Evolutionary conservation across 2,329 filamentous ascomycete genomes (phyloP).

Genomic region (Proliferodiscus dingleyae): DNA sequence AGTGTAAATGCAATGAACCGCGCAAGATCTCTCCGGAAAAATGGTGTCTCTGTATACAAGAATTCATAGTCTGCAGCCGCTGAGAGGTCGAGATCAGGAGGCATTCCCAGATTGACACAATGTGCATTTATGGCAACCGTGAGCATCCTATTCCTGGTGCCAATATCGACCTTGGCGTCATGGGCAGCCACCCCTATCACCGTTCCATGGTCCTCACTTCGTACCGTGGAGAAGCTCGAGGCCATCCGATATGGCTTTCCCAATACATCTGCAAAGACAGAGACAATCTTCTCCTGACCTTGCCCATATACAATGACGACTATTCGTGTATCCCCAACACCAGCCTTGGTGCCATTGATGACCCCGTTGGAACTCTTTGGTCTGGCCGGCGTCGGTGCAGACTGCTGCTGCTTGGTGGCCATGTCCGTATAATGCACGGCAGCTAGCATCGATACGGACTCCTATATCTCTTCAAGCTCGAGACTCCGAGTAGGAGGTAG

Average conservation of each 20-base stretch:
- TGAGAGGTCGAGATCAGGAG: constrained; percentile 61
- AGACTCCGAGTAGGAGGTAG: constrained; percentile 4
- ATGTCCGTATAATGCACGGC: constrained; percentile 22
- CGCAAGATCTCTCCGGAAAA: constrained; percentile 69
- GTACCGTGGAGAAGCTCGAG: constrained; percentile 49
- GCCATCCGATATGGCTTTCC: constrained; percentile 66
- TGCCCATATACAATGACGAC: constrained; percentile 65
- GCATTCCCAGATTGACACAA: constrained; percentile 66
- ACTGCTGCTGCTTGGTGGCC: constrained; percentile 43
- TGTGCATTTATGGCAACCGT: constrained; percentile 72
- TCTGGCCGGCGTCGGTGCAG: constrained; percentile 46
- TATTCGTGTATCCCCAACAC: constrained; percentile 49
- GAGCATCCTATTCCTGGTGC: constrained; percentile 51
- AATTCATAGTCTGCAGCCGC: constrained; percentile 79
- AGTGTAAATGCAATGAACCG: constrained; percentile 76
- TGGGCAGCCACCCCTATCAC: constrained; percentile 62
- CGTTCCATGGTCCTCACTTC: constrained; percentile 51
- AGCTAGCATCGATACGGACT: constrained; percentile 1
- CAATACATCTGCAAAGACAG: constrained; percentile 71
- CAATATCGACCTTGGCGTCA: constrained; percentile 53
- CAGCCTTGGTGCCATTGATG: constrained; percentile 30
- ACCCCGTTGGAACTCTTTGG: constrained; percentile 35
- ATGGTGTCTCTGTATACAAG: constrained; percentile 68
- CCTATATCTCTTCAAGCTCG: constrained; percentile 4
- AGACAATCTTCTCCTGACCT: constrained; percentile 69